A percentile compares a stretch with the other conserved stretches of the same genome.
Evolutionary conservation across 1,284 basidiomycete genomes (phyloP).

Genomic region (Porodaedalea pini): DNA sequence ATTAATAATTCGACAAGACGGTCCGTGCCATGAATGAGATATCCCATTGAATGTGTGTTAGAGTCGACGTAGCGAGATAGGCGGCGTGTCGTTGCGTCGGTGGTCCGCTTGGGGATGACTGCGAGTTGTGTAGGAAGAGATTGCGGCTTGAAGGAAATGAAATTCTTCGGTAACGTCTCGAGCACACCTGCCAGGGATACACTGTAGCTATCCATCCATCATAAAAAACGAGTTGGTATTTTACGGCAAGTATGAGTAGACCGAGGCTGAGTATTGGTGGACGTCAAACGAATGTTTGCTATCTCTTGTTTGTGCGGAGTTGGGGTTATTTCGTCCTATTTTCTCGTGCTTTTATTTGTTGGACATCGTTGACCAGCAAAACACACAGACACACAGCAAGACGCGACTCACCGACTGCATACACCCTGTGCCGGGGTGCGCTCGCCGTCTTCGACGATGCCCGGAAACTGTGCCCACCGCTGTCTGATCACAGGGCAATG

Average conservation of each 20-base stretch:
- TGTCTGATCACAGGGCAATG: background rate
- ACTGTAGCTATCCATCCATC: no score
- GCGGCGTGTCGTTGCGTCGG: background rate
- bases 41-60: no score
- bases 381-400: slow-evolving; percentile 1
- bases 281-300: background rate
- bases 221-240: no score
- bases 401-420: background rate
- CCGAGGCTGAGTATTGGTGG: no score
- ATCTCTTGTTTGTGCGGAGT: slow-evolving; percentile 10
- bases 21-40: no score
- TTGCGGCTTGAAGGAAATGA: background rate
- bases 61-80: no score
- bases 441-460: slow-evolving; percentile 4
- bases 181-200: no score
- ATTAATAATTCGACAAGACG: no score
- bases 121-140: background rate
- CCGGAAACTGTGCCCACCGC: slow-evolving; percentile 1
- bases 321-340: slow-evolving; percentile 11
- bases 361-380: slow-evolving; percentile 16
- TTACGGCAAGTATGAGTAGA: no score
- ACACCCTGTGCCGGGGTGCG: background rate
- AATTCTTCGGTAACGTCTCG: background rate
- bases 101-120: background rate
- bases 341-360: slow-evolving; percentile 19